Percentiles rank a stretch among this genome's conserved stretches.
These are phyloP conservation scores for Phialophora chinensis DNA, from an alignment of 2,329 filamentous ascomycete species.

Conservation along the genomic window DNA sequence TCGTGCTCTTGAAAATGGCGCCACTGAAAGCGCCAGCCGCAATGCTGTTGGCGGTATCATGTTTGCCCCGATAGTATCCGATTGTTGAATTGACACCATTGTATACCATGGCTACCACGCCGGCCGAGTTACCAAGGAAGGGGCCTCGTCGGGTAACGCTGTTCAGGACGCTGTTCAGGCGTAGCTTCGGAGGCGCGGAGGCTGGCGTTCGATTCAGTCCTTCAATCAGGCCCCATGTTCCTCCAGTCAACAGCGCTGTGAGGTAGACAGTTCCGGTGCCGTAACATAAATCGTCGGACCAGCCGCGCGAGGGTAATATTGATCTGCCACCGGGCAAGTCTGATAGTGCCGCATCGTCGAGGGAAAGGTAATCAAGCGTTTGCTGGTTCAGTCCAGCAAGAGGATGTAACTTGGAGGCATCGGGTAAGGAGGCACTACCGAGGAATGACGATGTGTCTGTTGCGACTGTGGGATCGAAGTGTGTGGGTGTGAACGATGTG, in stretches of 20 bases:
- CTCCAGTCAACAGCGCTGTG: slow-evolving; percentile 81
- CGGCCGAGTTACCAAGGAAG: slow-evolving; percentile 94
- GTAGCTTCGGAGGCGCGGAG: slow-evolving; percentile 84
- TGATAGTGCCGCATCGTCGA: slow-evolving; percentile 89
- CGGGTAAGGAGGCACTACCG: slow-evolving; percentile 74
- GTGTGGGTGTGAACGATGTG: slow-evolving; percentile 55
- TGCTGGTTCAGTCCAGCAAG: slow-evolving; percentile 92
- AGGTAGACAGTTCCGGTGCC: slow-evolving; percentile 95
- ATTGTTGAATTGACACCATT: slow-evolving; percentile 89
- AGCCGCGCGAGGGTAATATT: slow-evolving; percentile 90
- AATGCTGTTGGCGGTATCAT: slow-evolving; percentile 89
- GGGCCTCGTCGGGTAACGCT: slow-evolving; percentile 90
- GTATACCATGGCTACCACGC: slow-evolving; percentile 94
- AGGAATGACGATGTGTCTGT: slow-evolving; percentile 89
- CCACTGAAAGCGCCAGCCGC: slow-evolving; percentile 84
- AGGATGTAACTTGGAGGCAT: slow-evolving; percentile 88
- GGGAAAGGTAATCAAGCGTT: slow-evolving; percentile 89
- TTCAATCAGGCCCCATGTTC: slow-evolving; percentile 90
- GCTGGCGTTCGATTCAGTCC: slow-evolving; percentile 74
- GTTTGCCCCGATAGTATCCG: slow-evolving; percentile 78
- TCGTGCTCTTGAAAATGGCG: slow-evolving; percentile 95
- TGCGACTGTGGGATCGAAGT: slow-evolving; percentile 70
- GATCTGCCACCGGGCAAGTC: slow-evolving; percentile 85
- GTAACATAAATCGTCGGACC: slow-evolving; percentile 98
- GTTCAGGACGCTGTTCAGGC: slow-evolving; percentile 93